phyloP scores from a whole-genome alignment of 1,284 basidiomycete genomes.

The Ceratobasidium sp. region DNA sequence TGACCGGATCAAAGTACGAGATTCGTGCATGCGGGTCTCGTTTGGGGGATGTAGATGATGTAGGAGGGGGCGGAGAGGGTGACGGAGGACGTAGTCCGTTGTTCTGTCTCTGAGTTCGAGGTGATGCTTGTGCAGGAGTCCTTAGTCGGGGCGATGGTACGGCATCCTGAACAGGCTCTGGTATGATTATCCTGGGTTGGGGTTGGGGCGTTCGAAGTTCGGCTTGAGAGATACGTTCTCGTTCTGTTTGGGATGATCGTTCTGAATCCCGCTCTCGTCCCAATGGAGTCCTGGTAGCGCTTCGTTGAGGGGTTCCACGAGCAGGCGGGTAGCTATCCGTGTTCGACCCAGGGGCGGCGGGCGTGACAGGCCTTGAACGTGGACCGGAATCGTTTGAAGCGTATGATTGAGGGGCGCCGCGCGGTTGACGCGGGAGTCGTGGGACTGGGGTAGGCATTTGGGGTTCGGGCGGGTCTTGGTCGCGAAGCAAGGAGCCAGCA shows the following conservation, averaged over 20 bases:
- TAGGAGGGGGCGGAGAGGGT: constrained; percentile 18
- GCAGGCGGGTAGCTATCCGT: constrained; percentile 15
- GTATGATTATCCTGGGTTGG: constrained; percentile 20
- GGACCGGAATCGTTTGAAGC: constrained; percentile 27
- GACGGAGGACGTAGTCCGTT: constrained; percentile 28
- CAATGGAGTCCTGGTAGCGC: neutral
- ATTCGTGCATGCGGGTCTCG: constrained; percentile 72
- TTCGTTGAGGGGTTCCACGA: constrained; percentile 8
- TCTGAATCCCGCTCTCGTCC: constrained; percentile 12
- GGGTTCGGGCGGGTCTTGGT: constrained; percentile 14
- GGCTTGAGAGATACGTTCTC: constrained; percentile 26
- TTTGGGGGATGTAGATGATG: constrained; percentile 47
- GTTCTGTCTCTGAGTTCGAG: constrained; percentile 8
- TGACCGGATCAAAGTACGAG: constrained; percentile 79
- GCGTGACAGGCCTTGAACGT: constrained; percentile 23
- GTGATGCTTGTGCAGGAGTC: constrained; percentile 4
- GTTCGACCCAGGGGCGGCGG: neutral
- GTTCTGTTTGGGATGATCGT: constrained; percentile 18
- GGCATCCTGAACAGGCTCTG: neutral
- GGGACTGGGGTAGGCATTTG: constrained; percentile 8
- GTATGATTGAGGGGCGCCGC: constrained; percentile 20
- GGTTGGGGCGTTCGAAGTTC: constrained; percentile 1
- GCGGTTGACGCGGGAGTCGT: constrained; percentile 16
- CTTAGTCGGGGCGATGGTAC: constrained; percentile 8
- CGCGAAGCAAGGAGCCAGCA: constrained; percentile 23